Conservation (phyloP, 2,329 filamentous ascomycete genomes). For the Cryphonectria naterciae region DNA sequence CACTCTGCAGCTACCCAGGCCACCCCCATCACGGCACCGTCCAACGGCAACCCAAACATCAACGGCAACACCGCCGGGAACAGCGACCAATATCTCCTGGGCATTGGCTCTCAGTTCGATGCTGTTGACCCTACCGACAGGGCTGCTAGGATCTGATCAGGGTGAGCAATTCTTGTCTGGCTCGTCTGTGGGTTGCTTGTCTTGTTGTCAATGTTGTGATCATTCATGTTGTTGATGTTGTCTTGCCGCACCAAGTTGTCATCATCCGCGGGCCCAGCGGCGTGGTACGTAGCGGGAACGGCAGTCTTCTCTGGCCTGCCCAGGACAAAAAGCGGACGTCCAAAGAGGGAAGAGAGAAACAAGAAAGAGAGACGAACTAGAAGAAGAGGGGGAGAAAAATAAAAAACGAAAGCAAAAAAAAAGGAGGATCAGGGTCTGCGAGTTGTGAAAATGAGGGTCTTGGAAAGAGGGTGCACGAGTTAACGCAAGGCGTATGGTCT, state of each 20-base stretch:
- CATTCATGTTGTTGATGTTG: background rate
- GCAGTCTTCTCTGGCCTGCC: no score
- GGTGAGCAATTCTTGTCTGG: background rate
- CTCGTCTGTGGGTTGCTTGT: background rate
- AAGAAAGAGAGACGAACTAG: no score
- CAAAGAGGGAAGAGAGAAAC: no score
- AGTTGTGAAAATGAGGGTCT: background rate
- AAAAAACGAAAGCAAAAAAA: no score
- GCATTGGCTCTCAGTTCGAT: constrained; percentile 1
- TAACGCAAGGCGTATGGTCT: background rate
- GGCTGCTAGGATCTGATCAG: background rate
- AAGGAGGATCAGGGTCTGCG: background rate
- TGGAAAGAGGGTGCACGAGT: background rate
- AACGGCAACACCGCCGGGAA: background rate
- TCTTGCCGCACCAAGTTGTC: background rate
- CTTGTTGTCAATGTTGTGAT: background rate
- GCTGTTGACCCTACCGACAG: background rate
- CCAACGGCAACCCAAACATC: background rate
- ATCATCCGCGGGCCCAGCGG: background rate
- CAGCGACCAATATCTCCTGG: background rate
- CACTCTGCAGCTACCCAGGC: background rate
- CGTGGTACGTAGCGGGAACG: no score
- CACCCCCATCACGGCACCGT: background rate
- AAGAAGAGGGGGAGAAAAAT: no score
- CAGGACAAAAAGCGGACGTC: no score